Base-by-base conservation (phyloP, 106 monocot genomes). In the Dioscorea zingiberensis region DNA sequence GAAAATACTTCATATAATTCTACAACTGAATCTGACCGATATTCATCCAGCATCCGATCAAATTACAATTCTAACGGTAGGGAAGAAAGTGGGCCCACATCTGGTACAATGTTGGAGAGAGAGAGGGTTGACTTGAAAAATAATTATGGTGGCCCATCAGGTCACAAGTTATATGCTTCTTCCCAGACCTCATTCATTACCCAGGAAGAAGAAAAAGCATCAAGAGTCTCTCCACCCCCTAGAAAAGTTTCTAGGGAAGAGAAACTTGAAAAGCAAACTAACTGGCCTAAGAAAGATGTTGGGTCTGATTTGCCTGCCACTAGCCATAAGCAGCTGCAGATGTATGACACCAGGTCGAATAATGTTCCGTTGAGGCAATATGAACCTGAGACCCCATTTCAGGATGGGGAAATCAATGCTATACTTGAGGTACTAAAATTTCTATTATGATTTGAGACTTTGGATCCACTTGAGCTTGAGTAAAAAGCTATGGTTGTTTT, bases 171-270 rank as follows among this genome's bases (percentile, higher is more conserved):
- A 22, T 55, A 78, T 66, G 59, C 70, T 47, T 78, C 74, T 61
- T 46, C 26, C 30, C 76, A 77, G 10, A 72, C 74, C 64, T 62
- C 82, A 47, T 57, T 64, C 45, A 66, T 80, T 57, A 32, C 16
- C 23, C 73, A 80, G 59, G 94, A 90, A 53, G 94, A 87, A 48
- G 85, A 83, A 21, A 86, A 83, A 64, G 85, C 71, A 55, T 68
- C 85, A 48, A 94, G 82, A 66, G 85, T 95, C 13, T 88, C 88
- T 21, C 85, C 95, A 56, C 85, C 95, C 54, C 74, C 78, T 54
- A 80, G 88, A 75, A 91, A 88, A 83, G 72, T 29, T 60, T 24
- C 45, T 13, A 79, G 72, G 27, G 85, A 93, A 69, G 94, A 90
- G 44, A 90, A 79, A 58, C 7, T 62, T 63, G 94, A 94, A 65